phyloP scores from a whole-genome alignment of 1,284 basidiomycete species.

The Golubevia sp. region DNA sequence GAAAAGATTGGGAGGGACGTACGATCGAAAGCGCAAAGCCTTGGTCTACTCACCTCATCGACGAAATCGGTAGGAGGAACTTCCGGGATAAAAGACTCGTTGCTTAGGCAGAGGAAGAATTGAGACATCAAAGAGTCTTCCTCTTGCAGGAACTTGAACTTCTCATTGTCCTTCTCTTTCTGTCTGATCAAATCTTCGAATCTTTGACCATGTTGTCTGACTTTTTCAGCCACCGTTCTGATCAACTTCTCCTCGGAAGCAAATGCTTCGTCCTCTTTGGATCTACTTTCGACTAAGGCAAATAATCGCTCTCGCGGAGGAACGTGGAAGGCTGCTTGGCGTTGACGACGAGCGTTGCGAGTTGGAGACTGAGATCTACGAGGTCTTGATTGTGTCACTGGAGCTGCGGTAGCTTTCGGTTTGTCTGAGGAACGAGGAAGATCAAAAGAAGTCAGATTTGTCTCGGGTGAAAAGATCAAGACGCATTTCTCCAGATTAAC shows the following conservation, averaged over 20 bases:
- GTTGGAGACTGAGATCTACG: conserved; percentile 5
- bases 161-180: conserved; percentile 24
- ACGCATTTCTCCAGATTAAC: neutral
- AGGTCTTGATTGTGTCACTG: neutral
- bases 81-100: neutral
- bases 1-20: no score
- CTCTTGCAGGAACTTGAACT: conserved; percentile 26
- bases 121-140: neutral
- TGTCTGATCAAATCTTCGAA: conserved; percentile 30
- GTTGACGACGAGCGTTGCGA: neutral
- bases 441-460: neutral
- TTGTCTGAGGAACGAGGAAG: neutral
- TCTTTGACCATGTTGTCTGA: conserved; percentile 23
- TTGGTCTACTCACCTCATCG: no score
- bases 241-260: conserved; percentile 13
- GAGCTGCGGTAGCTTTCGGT: neutral
- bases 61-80: neutral
- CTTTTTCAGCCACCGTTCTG: conserved; percentile 25
- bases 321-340: neutral
- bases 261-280: neutral
- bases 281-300: neutral
- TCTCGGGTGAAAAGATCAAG: neutral
- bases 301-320: conserved; percentile 2
- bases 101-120: neutral
- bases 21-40: no score